phyloP scores from a whole-genome alignment of 805 yeast species.

The Priceomyces melissophilus region DNA sequence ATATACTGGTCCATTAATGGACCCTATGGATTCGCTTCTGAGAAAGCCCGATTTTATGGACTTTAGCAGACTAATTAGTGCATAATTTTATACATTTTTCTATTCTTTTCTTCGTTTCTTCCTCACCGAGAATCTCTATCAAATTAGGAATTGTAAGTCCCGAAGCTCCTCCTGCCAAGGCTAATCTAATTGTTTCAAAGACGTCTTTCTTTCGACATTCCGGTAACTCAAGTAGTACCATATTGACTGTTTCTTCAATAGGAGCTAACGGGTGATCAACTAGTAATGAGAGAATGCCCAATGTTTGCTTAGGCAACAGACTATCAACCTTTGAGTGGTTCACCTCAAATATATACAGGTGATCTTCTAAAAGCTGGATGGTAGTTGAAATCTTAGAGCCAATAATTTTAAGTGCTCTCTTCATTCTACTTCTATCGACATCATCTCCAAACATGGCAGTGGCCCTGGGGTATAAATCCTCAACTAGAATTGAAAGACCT shows the following conservation, averaged over 20 bases:
- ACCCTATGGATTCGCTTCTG: slow-evolving; percentile 12
- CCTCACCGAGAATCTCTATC: slow-evolving; percentile 51
- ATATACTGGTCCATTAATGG: slow-evolving; percentile 36
- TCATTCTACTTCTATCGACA: slow-evolving; percentile 19
- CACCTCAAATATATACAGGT: slow-evolving; percentile 48
- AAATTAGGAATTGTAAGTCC: slow-evolving; percentile 66
- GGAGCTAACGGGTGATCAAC: slow-evolving; percentile 9
- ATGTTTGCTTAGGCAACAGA: slow-evolving; percentile 12
- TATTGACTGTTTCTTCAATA: slow-evolving; percentile 12
- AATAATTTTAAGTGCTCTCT: slow-evolving; percentile 38
- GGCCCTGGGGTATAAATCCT: slow-evolving; percentile 23
- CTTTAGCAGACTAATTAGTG: slow-evolving; percentile 17
- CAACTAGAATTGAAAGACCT: slow-evolving; percentile 33
- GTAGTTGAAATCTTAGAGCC: slow-evolving; percentile 51
- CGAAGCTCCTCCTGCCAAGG: slow-evolving; percentile 64
- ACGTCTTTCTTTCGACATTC: slow-evolving; percentile 35
- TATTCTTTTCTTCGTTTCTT: slow-evolving; percentile 28
- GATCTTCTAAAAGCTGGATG: slow-evolving; percentile 47
- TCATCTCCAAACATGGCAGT: slow-evolving; percentile 6
- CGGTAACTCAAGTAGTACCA: slow-evolving; percentile 3
- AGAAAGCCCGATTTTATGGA: slow-evolving; percentile 28
- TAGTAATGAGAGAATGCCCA: slow-evolving; percentile 13
- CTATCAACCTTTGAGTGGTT: slow-evolving; percentile 17
- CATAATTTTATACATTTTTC: slow-evolving; percentile 10
- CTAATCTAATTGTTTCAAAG: slow-evolving; percentile 60